Evolutionary conservation across 176 grass and related monocot species (phyloP), one percentile per base, ranked within the genome.

Genomic region (Saccharum officinarum): DNA sequence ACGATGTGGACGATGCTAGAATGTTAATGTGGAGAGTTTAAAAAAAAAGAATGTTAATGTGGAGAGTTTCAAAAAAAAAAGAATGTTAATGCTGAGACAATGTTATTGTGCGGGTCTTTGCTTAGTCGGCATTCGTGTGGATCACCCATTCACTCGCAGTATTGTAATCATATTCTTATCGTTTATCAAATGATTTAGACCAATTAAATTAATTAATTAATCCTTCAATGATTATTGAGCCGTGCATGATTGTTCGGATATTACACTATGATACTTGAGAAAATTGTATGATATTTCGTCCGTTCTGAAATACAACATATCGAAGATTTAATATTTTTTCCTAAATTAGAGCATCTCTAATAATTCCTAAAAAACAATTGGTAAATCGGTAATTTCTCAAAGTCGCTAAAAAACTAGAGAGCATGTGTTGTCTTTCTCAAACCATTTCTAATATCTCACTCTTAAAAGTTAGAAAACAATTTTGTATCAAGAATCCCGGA

Each of bases 1-100:
- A 36, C 63, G 70, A 2, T 49, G 40, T 75, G 71, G 81, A 65
- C 17, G 57, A 16, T 75, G 41, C 57, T 83, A 83, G 81, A 83
- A 75, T 36, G 28, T 37, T 31, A 41, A 36, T 36, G 34, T 36
- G 34, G n/a, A n/a, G n/a, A n/a, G n/a, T n/a, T n/a, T n/a, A n/a
- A n/a, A n/a, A n/a, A n/a, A n/a, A n/a, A n/a, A n/a, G n/a, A n/a
- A n/a, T n/a, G n/a, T n/a, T n/a, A 1, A 25, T 61, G 15, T 20
- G 67, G 16, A 30, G n/a, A n/a, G n/a, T n/a, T n/a, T n/a, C n/a
- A n/a, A n/a, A n/a, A n/a, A n/a, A n/a, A n/a, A n/a, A n/a, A n/a
- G n/a, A n/a, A n/a, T n/a, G n/a, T n/a, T n/a, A 1, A 25, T 61
- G 15, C 23, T 62, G 15, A 71, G 69, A 38, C 12, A 39, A 18